Base-by-base conservation (phyloP, 768 basidiomycete genomes). In the Glaciozyma martinii region DNA sequence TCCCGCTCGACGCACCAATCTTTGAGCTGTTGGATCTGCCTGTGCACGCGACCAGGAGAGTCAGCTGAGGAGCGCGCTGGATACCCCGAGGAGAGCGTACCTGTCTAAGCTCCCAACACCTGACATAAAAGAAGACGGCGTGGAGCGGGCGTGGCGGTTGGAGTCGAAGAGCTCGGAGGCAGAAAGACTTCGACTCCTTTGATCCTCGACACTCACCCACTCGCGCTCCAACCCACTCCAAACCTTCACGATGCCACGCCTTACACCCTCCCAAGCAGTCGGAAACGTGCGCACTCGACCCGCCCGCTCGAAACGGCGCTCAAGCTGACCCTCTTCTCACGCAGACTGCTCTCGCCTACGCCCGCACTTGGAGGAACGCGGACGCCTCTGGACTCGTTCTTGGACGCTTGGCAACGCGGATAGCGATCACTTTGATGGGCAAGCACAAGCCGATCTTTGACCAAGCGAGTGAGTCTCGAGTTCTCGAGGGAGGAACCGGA, bases 401-500 rank as follows among this genome's bases (percentile, higher is more conserved):
- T 23, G 95, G 95, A 75, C 90, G 93, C 80, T 82, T 98, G 15
- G 93, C 95, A 9, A 86, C 89, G 72, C 83, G 90, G 43, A 95
- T 99, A 72, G 94, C 95, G 5, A 83, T 90, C 63, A 91, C 92
- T 40, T 82, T 99, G 54, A 97, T 97, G 94, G 95, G 94, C 74
- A 99, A 98, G 79, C 92, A 98, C 77, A 99, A 98, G 75, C 93
- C 94, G 9, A 90, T 93, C 47, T 98, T 89, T 73, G 91, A 98
- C 78, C 90, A 90, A 15, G 82, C 86, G 70, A 84, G 94, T 91
- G 67, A 64, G 86, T 78, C 10, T 46, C 21, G 8, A 16, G 29
- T 18, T 27, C n/a, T 29, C 46, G 19, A 47, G n/a, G 46, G 46
- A 47, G 21, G n/a, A 47, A 47, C 21, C 46, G 19, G 46, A 47